phyloP scores from a whole-genome alignment of 805 yeast genomes.

The Hanseniaspora thailandica region DNA sequence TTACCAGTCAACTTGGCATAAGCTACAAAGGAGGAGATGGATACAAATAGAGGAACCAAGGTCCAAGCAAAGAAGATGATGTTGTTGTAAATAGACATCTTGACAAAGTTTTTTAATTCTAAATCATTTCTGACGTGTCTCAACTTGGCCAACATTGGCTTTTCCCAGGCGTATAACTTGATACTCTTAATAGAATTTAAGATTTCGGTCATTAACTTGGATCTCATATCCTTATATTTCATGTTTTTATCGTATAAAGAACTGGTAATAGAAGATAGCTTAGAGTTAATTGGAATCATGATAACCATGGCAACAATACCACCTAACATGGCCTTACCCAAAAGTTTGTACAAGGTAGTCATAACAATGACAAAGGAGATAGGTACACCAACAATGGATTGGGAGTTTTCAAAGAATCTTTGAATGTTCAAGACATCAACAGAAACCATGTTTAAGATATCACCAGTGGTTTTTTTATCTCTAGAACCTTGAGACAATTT shows the following conservation, averaged over 20 bases:
- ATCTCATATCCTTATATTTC: conserved; percentile 51
- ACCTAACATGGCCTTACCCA: conserved; percentile 49
- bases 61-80: conserved; percentile 47
- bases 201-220: conserved; percentile 48
- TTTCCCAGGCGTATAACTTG: conserved; percentile 61
- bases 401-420: conserved; percentile 44
- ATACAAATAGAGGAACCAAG: conserved; percentile 52
- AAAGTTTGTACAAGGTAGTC: conserved; percentile 40
- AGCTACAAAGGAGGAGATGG: conserved; percentile 47
- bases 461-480: conserved; percentile 55
- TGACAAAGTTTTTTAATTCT: conserved; percentile 42
- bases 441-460: conserved; percentile 64
- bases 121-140: conserved; percentile 44
- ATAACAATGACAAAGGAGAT: conserved; percentile 43
- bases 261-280: conserved; percentile 37
- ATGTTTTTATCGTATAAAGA: conserved; percentile 42
- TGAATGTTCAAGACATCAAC: conserved; percentile 63
- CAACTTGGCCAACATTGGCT: conserved; percentile 45
- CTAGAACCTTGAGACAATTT: conserved; percentile 56
- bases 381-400: conserved; percentile 48
- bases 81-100: conserved; percentile 39
- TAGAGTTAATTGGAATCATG: conserved; percentile 48
- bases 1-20: conserved; percentile 36
- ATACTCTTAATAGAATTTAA: conserved; percentile 50
- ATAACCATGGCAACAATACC: conserved; percentile 44